Evolutionary conservation across 1,139 yeast species (phyloP).

Genomic region (Saccharomyces hybrid): DNA sequence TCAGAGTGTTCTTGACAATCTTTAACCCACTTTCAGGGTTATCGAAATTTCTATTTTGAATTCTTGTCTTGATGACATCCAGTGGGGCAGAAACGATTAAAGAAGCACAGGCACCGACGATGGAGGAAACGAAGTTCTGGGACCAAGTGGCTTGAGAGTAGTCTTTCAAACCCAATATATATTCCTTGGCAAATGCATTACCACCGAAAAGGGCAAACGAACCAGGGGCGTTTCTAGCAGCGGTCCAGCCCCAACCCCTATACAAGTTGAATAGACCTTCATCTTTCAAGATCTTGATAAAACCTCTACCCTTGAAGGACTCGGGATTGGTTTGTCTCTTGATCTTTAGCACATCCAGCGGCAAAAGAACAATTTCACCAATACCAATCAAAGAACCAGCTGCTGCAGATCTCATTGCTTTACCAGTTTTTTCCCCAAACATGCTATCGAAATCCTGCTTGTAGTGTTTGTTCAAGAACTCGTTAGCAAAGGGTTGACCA

Average conservation of each 20-base stretch:
- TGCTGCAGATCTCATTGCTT: constrained; percentile 91
- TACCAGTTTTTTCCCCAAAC: constrained; percentile 92
- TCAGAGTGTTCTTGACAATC: constrained; percentile 85
- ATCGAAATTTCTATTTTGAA: constrained; percentile 92
- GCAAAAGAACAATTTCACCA: constrained; percentile 92
- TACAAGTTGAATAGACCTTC: constrained; percentile 83
- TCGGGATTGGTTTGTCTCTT: constrained; percentile 99
- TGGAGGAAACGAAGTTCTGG: constrained; percentile 93
- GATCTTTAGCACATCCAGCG: constrained; percentile 92
- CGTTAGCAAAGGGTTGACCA: constrained; percentile 98
- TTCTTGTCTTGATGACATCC: constrained; percentile 97
- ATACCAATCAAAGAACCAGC: constrained; percentile 97
- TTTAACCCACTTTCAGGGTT: constrained; percentile 91
- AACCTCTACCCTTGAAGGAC: constrained; percentile 95
- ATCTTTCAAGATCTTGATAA: constrained; percentile 71
- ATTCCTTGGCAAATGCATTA: constrained; percentile 97
- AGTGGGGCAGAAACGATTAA: constrained; percentile 95
- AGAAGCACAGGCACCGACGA: constrained; percentile 95
- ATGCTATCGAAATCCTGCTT: constrained; percentile 58
- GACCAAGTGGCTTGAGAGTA: constrained; percentile 89
- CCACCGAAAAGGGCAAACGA: constrained; percentile 97
- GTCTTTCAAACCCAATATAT: constrained; percentile 76
- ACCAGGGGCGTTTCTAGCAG: constrained; percentile 99
- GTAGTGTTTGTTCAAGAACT: constrained; percentile 72
- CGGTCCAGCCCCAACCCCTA: constrained; percentile 99